Conservation (phyloP, 768 basidiomycete genomes). For the Lepiota brunneoincarnata region DNA sequence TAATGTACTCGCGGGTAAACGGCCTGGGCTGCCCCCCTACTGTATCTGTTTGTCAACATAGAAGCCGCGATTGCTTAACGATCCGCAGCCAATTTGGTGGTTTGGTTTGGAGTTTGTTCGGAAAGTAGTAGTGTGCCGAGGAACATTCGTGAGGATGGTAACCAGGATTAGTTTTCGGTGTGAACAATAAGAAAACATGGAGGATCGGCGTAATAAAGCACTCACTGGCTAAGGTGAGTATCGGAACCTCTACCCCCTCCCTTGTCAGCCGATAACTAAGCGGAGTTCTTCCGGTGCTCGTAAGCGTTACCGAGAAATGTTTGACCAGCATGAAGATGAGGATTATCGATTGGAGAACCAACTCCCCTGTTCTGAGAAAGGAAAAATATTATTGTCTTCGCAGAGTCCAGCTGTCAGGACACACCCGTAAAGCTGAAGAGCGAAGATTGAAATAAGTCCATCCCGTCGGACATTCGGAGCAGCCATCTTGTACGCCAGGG, state of each 20-base stretch:
- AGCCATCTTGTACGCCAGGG: no score
- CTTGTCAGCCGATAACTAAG: constrained; percentile 3
- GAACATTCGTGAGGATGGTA: no score
- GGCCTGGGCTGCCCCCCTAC: background rate
- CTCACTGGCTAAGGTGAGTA: background rate
- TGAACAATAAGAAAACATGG: no score
- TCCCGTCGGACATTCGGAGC: no score
- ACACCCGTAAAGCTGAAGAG: no score
- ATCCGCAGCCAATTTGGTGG: no score
- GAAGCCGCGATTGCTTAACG: background rate
- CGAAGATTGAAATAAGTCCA: no score
- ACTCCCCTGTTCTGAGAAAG: background rate
- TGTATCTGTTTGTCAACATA: background rate
- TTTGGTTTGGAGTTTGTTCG: no score
- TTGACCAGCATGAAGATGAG: background rate
- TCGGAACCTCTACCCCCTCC: constrained; percentile 2
- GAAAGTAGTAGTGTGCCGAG: no score
- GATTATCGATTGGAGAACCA: background rate
- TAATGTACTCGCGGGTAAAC: background rate
- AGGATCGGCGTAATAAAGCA: background rate
- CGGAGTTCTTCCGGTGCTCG: background rate
- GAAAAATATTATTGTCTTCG: no score
- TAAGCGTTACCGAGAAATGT: background rate
- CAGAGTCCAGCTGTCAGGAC: no score
- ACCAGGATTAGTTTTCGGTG: no score